Evolutionary conservation across 2,329 filamentous ascomycete species (phyloP), one percentile per base, ranked within the genome.

Genomic region (Byssochlamys sp.): DNA sequence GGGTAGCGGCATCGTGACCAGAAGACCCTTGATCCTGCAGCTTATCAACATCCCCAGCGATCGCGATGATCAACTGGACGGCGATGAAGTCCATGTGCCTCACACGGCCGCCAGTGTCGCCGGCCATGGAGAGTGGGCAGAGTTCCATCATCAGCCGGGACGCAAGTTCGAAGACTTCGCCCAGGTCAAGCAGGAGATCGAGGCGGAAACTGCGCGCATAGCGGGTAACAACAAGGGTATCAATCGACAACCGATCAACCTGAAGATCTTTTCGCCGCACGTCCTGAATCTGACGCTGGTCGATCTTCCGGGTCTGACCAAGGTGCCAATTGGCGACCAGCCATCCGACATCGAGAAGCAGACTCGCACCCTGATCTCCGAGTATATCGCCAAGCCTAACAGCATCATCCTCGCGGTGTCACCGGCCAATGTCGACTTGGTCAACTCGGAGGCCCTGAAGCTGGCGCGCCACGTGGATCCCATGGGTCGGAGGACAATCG

Each of bases 321-420:
- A 99, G 82, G 91, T 96, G 59, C 94, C 94, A 29, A 97, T 99
- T 72, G 94, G 94, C 64, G 94, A 99, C 72, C 94, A 99, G 72
- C 94, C 94, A 6, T 86, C 89, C 67, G 94, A 99, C 70, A 99
- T 99, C 69, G 94, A 99, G 80, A 97, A 96, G 76, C 94, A 99
- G 77, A 99, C 94, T 31, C 85, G 92, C 63, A 96, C 90, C 65
- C 83, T 99, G 67, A 97, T 99, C 67, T 89, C 91, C 57, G 94
- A 99, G 78, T 99, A 96, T 72, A 99, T 97, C 69, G 91, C 91
- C 58, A 99, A 99, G 77, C 92, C 94, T 12, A 99, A 99, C 81
- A 96, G 92, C 75, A 96, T 99, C 69, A 87, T 99, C 63, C 83
- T 99, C 55, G 94, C 94, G 31, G 94, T 99, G 26, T 97, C 94